Conservation (phyloP, 176 grass and related monocot species). For the Tillandsia leiboldiana region DNA sequence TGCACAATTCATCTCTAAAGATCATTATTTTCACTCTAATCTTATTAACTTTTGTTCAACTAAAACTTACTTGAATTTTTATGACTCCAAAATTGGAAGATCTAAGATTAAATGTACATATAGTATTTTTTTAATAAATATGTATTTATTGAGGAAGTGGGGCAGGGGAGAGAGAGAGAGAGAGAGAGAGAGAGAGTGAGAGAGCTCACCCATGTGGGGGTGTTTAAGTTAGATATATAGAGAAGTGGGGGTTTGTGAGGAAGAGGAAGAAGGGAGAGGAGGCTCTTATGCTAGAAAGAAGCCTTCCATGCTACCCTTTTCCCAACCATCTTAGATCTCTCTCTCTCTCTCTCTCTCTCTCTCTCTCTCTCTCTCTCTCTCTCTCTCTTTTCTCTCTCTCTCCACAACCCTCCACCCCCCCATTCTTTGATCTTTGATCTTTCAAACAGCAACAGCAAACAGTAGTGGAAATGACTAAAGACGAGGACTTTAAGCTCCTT, state of each 20-base stretch:
- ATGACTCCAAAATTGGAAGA: no score
- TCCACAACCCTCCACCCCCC: not conserved
- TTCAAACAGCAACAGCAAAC: conserved; percentile 26
- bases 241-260: not conserved
- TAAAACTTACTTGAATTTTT: no score
- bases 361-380: not conserved
- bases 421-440: not conserved
- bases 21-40: no score
- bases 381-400: not conserved
- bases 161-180: not conserved
- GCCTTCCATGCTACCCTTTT: conserved; percentile 38
- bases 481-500: conserved; percentile 92
- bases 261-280: conserved; percentile 12
- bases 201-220: conserved; percentile 21
- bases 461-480: conserved; percentile 59
- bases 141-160: conserved; percentile 1
- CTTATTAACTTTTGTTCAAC: no score
- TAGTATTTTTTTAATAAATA: not conserved
- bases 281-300: conserved; percentile 32
- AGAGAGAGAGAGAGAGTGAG: not conserved
- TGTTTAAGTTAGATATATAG: conserved; percentile 19
- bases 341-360: conserved; percentile 15
- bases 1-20: no score
- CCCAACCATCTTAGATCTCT: conserved; percentile 22
- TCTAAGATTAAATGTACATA: not conserved